Evolutionary conservation across 805 yeast species (phyloP).

Genomic region (Saccharomycopsis malanga): DNA sequence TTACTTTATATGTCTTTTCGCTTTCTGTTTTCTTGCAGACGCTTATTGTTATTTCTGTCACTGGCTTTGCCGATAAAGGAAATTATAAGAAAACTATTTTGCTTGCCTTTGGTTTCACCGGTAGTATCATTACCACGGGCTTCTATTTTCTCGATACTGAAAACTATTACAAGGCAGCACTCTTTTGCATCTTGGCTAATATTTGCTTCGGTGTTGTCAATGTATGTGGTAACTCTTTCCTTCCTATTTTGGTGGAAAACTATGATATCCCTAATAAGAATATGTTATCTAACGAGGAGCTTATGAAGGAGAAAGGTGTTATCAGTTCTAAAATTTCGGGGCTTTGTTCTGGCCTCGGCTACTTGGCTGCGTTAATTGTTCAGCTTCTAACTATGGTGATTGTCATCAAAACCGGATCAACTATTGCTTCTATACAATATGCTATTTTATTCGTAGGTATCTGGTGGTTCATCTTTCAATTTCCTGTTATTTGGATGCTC

Average conservation of each 20-base stretch:
- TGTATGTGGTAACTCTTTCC: conserved; percentile 70
- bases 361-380: conserved; percentile 59
- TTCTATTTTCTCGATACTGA: conserved; percentile 31
- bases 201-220: conserved; percentile 70
- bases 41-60: conserved; percentile 58
- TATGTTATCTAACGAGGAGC: not conserved
- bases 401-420: conserved; percentile 35
- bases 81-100: conserved; percentile 50
- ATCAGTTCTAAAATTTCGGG: conserved; percentile 53
- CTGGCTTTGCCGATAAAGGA: conserved; percentile 67
- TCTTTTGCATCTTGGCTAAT: conserved; percentile 56
- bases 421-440: conserved; percentile 41
- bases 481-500: conserved; percentile 48
- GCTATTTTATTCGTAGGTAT: conserved; percentile 60
- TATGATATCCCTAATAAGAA: conserved; percentile 25
- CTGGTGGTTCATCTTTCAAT: conserved; percentile 73
- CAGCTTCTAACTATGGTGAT: conserved; percentile 53
- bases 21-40: conserved; percentile 68
- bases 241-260: conserved; percentile 53
- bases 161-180: conserved; percentile 32
- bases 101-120: conserved; percentile 50
- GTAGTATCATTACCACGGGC: conserved; percentile 46
- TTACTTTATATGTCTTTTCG: conserved; percentile 69
- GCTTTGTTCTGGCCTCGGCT: conserved; percentile 64
- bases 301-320: conserved; percentile 28